Evolutionary conservation across 331 rosid species (phyloP).

Genomic region (Spiraea crenata): DNA sequence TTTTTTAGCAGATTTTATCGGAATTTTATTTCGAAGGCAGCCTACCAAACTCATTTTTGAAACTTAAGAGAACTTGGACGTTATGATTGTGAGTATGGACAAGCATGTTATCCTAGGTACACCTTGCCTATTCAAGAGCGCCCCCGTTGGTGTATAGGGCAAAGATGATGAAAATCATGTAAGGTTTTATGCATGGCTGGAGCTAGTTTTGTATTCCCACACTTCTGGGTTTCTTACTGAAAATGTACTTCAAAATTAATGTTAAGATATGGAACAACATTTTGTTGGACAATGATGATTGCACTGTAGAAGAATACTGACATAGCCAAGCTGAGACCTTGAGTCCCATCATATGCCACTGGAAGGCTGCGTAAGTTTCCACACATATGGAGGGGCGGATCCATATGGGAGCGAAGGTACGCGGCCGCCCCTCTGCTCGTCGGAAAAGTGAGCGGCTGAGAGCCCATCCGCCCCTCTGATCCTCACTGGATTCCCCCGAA

Average conservation of each 20-base stretch:
- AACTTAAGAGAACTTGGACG: neutral
- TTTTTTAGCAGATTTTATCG: neutral
- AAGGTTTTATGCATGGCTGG: too few species aligned
- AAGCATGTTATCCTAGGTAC: neutral
- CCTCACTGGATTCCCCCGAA: too few species aligned
- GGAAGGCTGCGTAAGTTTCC: neutral
- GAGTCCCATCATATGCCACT: neutral
- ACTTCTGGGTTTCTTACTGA: too few species aligned
- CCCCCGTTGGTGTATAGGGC: neutral
- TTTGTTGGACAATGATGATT: neutral
- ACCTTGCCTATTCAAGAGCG: neutral
- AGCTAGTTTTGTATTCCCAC: too few species aligned
- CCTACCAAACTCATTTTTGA: neutral
- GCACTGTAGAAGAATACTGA: neutral
- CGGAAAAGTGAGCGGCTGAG: too few species aligned
- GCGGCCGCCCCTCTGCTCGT: too few species aligned
- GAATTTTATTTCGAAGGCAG: neutral
- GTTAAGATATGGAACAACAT: neutral
- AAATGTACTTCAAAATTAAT: neutral
- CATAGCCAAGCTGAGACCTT: neutral
- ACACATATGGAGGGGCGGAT: neutral
- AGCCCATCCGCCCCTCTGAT: too few species aligned
- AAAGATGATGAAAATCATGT: too few species aligned
- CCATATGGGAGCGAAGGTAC: too few species aligned
- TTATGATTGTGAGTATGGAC: neutral